Evolutionary conservation across 192 early-diverging fungal genomes (phyloP).

Genomic region (Coemansia sp.): DNA sequence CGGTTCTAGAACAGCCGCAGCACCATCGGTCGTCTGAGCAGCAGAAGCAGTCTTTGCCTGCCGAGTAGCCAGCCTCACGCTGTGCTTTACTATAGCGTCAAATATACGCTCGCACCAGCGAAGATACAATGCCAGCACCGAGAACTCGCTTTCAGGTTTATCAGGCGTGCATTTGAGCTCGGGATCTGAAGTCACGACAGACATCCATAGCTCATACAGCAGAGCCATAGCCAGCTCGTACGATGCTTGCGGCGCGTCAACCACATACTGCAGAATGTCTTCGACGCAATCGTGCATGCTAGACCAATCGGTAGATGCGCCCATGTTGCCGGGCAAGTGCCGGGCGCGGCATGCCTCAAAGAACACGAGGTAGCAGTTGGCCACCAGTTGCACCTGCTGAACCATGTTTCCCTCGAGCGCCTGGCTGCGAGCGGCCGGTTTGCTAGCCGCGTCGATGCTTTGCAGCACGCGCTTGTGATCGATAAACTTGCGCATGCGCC

Average conservation of each 20-base stretch:
- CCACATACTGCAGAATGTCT: conserved; percentile 24
- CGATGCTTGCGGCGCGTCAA: conserved; percentile 19
- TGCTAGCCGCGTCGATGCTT: conserved; percentile 10
- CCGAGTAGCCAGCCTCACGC: conserved; percentile 11
- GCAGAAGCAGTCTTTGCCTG: not conserved
- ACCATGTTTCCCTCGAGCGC: conserved; percentile 42
- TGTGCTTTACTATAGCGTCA: conserved; percentile 24
- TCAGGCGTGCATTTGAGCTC: conserved; percentile 16
- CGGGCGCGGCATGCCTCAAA: not conserved
- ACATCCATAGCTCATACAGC: conserved; percentile 53
- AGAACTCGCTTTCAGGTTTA: conserved; percentile 4
- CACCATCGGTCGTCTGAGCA: not conserved
- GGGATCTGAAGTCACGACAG: conserved; percentile 37
- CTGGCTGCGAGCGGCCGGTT: conserved; percentile 29
- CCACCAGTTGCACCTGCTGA: conserved; percentile 39
- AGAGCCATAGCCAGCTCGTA: conserved; percentile 35
- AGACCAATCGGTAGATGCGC: conserved; percentile 1
- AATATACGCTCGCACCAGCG: conserved; percentile 45
- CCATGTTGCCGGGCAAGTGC: not conserved
- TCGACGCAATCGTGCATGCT: conserved; percentile 31
- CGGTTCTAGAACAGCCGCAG: conserved; percentile 6
- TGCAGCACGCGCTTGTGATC: conserved; percentile 19
- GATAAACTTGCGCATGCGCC: conserved; percentile 26
- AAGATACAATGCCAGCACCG: conserved; percentile 32
- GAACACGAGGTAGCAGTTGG: conserved; percentile 38